Evolutionary conservation across 768 basidiomycete species (phyloP).

Genomic region (Calvatia gigantea): DNA sequence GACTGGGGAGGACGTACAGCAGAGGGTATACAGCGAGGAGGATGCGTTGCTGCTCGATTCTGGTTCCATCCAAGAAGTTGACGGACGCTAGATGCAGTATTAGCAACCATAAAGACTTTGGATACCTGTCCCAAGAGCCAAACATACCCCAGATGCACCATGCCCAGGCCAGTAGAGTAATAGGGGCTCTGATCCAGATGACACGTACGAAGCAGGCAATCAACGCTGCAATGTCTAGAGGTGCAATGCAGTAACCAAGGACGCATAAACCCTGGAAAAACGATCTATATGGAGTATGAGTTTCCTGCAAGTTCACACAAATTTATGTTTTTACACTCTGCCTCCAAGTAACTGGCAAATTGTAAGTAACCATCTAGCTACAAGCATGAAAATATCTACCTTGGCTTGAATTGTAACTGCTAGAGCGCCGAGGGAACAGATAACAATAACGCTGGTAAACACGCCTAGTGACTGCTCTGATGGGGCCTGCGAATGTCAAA

Average conservation of each 20-base stretch:
- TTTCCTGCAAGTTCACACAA: neutral
- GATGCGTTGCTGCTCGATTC: constrained; percentile 87
- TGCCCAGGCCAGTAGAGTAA: constrained; percentile 84
- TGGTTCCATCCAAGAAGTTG: constrained; percentile 94
- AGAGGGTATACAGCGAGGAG: constrained; percentile 96
- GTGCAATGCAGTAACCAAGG: constrained; percentile 93
- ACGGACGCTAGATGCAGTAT: constrained; percentile 62
- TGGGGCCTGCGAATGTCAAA: constrained; percentile 60
- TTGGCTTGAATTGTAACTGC: constrained; percentile 96
- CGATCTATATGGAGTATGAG: constrained; percentile 43
- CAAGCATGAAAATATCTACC: constrained; percentile 34
- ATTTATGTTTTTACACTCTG: constrained; percentile 60
- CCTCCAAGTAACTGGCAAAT: constrained; percentile 66
- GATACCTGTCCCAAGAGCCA: neutral
- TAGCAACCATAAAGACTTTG: neutral
- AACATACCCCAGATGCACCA: constrained; percentile 96
- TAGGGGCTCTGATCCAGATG: constrained; percentile 83
- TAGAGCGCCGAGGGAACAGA: constrained; percentile 87
- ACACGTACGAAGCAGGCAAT: constrained; percentile 81
- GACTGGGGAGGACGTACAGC: constrained; percentile 49
- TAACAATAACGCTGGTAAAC: constrained; percentile 92
- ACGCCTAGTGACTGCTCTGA: constrained; percentile 78
- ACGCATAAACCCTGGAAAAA: constrained; percentile 97
- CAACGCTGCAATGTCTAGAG: constrained; percentile 86
- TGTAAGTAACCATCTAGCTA: neutral